Conservation (phyloP, 305 asterid genomes). For the Petunia hybrid region DNA sequence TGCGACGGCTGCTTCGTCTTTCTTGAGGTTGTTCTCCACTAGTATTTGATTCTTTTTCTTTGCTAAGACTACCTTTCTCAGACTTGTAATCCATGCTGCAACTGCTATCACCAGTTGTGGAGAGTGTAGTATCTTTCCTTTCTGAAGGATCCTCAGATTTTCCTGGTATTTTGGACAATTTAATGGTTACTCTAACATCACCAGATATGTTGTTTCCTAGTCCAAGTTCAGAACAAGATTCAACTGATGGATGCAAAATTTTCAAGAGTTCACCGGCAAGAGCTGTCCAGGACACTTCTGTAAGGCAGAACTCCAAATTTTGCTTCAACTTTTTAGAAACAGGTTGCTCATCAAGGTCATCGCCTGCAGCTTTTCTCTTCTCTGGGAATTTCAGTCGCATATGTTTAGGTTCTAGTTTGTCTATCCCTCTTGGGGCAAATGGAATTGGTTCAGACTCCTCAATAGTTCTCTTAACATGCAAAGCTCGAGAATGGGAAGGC, state of each 20-base stretch:
- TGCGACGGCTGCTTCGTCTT: conserved; percentile 95
- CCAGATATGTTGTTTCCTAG: conserved; percentile 52
- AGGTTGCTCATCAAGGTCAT: conserved; percentile 53
- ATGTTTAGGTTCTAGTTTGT: conserved; percentile 91
- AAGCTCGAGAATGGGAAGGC: conserved; percentile 99
- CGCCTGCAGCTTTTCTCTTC: conserved; percentile 75
- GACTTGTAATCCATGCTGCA: conserved; percentile 47
- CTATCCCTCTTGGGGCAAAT: conserved; percentile 92
- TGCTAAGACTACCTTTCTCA: conserved; percentile 47
- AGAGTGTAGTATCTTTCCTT: conserved; percentile 47
- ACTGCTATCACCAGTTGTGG: conserved; percentile 50
- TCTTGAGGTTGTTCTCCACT: conserved; percentile 94
- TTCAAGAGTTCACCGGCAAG: conserved; percentile 70
- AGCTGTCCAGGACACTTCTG: conserved; percentile 86
- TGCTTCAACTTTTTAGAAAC: conserved; percentile 69
- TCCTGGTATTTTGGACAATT: conserved; percentile 63
- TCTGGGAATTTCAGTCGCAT: conserved; percentile 76
- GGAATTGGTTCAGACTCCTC: conserved; percentile 83
- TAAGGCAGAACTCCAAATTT: conserved; percentile 66
- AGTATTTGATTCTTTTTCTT: conserved; percentile 60
- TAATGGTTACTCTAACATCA: conserved; percentile 62
- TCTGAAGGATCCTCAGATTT: conserved; percentile 48
- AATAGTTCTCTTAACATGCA: conserved; percentile 84
- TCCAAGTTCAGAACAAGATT: conserved; percentile 50
- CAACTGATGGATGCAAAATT: conserved; percentile 52